Base-by-base conservation (phyloP, 2,329 filamentous ascomycete species). In the Grosmannia penicillata region DNA sequence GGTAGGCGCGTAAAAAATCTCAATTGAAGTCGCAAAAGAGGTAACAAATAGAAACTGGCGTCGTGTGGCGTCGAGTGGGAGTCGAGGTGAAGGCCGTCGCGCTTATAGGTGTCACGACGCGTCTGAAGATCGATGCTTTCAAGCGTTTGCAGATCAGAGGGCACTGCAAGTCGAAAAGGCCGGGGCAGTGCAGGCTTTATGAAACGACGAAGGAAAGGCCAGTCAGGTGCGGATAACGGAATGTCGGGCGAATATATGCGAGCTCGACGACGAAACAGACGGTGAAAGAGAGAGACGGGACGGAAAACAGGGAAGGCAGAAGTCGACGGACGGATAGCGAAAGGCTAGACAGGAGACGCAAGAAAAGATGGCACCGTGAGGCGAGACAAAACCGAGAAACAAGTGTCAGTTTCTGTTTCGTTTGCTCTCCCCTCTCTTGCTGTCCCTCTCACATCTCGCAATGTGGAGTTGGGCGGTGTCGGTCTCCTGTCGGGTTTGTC, bases 311-410 rank as follows among this genome's bases (percentile, higher is more conserved):
- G 14, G 22, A 38, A 15, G 22, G 19, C 11, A 21, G 22, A 31
- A 13, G n/a, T n/a, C 11, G 10, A 25, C 17, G 19, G 22, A 23
- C 13, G 5, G 22, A 27, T 25, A 42, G 13, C 28, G 19, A 35
- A 30, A 32, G 30, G 28, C 21, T 14, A 26, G 32, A 30, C 17
- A 38, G 34, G 27, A 29, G 27, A 29, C 24, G 24, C 8, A 26
- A 13, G 24, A 26, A 26, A 28, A 33, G 35, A 37, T 34, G 32
- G 28, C 22, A 35, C 33, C 15, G 39, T 29, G 36, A 41, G 23
- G 30, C 40, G 38, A 39, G 30, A 42, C 33, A 33, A 37, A 36
- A 26, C 32, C 31, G 37, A 38, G 35, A 38, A 33, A 27, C 36
- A 33, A 10, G 24, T 22, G 19, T 37, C 25, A 38, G 37, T 37